Conservation (phyloP, 163 green algal species). For the Scenedesmus sp. region DNA sequence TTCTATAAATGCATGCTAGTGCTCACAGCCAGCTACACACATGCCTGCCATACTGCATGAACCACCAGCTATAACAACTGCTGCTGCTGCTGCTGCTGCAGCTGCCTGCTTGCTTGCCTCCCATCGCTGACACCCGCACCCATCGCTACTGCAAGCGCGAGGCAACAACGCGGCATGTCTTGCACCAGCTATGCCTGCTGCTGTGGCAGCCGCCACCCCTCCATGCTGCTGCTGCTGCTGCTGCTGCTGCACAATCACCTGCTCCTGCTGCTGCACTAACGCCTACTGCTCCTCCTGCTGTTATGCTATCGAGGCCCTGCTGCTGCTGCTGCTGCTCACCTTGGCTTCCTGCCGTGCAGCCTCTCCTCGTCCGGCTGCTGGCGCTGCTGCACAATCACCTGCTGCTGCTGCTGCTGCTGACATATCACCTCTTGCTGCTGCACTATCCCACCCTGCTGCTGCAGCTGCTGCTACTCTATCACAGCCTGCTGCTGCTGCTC, state of each 20-base stretch:
- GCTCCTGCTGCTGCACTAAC: neutral
- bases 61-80: no score
- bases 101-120: neutral
- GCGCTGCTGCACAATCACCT: slow-evolving; percentile 36
- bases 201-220: neutral
- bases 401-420: neutral
- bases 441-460: neutral
- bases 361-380: slow-evolving; percentile 86
- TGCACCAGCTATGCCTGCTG: neutral
- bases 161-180: neutral
- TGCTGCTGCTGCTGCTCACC: slow-evolving; percentile 19
- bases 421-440: neutral
- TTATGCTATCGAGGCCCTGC: no score
- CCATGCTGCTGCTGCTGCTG: neutral
- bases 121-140: neutral
- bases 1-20: no score
- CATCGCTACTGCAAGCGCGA: neutral
- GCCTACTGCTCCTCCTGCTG: slow-evolving; percentile 1
- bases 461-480: neutral
- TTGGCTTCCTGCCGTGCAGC: slow-evolving; percentile 66
- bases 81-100: no score
- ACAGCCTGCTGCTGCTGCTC: neutral
- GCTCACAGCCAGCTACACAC: no score
- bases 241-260: neutral
- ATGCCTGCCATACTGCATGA: no score